phyloP scores from a whole-genome alignment of 2,329 filamentous ascomycete genomes.

The Malbranchea cinnamomea region DNA sequence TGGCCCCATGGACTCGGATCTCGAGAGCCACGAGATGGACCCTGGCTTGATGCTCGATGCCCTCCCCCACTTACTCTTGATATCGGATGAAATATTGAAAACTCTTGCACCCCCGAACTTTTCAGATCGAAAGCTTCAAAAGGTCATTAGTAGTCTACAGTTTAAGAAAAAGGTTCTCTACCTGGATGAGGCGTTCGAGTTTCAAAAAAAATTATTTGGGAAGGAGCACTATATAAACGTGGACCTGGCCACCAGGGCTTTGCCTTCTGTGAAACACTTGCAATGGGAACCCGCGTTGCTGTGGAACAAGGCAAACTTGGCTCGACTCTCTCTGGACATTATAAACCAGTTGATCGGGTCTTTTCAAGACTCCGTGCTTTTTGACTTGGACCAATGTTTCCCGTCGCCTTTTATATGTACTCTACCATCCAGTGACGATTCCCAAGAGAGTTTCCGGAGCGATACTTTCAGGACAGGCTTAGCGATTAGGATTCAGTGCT shows the following conservation, averaged over 20 bases:
- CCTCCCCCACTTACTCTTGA: slow-evolving; percentile 7
- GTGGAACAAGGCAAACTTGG: slow-evolving; percentile 10
- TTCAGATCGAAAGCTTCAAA: slow-evolving; percentile 7
- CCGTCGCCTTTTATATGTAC: slow-evolving; percentile 3
- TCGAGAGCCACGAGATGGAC: slow-evolving; percentile 6
- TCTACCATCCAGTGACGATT: background rate
- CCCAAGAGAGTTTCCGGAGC: background rate
- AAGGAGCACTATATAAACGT: slow-evolving; percentile 8
- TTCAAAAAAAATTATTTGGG: slow-evolving; percentile 7
- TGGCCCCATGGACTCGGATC: slow-evolving; percentile 5
- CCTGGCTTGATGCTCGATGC: slow-evolving; percentile 8
- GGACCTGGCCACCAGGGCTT: slow-evolving; percentile 1
- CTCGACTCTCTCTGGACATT: slow-evolving; percentile 9
- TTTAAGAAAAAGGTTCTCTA: slow-evolving; percentile 5
- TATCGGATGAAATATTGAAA: slow-evolving; percentile 6
- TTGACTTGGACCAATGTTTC: slow-evolving; percentile 2
- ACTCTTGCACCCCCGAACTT: slow-evolving; percentile 4
- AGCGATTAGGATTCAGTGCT: slow-evolving; percentile 10
- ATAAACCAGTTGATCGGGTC: slow-evolving; percentile 1
- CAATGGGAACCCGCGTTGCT: slow-evolving; percentile 5
- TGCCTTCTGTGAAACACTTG: slow-evolving; percentile 5
- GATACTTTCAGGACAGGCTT: slow-evolving; percentile 8
- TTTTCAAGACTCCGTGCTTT: background rate
- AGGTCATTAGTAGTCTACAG: slow-evolving; percentile 3
- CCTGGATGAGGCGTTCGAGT: slow-evolving; percentile 6